Base-by-base conservation (phyloP, 257 asterid species). In the Capsicum pubescens region DNA sequence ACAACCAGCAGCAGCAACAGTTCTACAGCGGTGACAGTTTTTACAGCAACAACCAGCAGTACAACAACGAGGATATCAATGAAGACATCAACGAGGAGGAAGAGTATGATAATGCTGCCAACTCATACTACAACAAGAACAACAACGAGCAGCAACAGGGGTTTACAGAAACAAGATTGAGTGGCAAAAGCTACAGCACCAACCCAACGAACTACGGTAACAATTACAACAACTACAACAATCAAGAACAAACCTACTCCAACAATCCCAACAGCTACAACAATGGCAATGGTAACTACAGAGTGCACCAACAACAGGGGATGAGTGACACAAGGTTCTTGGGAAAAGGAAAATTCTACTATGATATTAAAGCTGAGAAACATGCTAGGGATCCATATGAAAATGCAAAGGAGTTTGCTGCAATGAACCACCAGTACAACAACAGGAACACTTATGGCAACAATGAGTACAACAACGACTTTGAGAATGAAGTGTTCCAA, bases 301-400 rank as follows among this genome's bases (percentile, higher is more conserved):
- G 85, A 2, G 83, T 84, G 70, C 81, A 76, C 48, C 90, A 87
- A 85, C 91, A 91, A 19, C 93, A 92, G 39, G 99, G 99, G 44
- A 90, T 95, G 98, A 95, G 99, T 59, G 99, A 95, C 54, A 95
- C 99, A 1, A 91, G 99, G 36, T 77, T 80, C 26, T 8, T 94
- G 87, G 97, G 90, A 9, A 87, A 91, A 15, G 99, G 99, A 10
- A 94, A 88, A 84, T 95, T 90, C 48, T 91, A 44, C 32, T 89
- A 91, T 60, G 89, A 95, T 16, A 9, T 92, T 0, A 87, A 80
- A 35, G 52, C 86, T 5, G 97, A 85, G 26, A 93, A 63, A 26
- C 90, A 83, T 81, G 90, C 85, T 89, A 84, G 56, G 42, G 86
- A 88, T 50, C 95, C 94, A 0, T 89, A 91, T 26, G 92, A 84